Percentiles rank a stretch among this genome's conserved stretches.
These are phyloP conservation scores for Solanum commersonii DNA, from an alignment of 257 asterid species.

Conservation along the genomic window DNA sequence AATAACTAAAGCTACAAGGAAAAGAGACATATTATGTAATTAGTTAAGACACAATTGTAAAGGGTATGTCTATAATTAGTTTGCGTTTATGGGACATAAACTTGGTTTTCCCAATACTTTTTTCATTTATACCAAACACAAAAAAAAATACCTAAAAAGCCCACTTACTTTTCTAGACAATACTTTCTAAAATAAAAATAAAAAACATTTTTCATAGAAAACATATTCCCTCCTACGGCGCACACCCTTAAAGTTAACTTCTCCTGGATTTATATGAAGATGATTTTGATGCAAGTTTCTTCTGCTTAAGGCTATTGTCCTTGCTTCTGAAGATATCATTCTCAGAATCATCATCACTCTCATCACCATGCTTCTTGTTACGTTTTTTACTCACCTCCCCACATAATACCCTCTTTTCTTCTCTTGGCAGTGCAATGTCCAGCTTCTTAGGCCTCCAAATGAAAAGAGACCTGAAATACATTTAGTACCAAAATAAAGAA, in stretches of 20 bases:
- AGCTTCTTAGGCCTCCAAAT: slow-evolving; percentile 70
- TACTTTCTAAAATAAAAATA: too few relatives aligned
- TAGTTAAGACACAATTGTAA: too few relatives aligned
- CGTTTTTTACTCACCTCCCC: slow-evolving; percentile 40
- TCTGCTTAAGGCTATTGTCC: slow-evolving; percentile 29
- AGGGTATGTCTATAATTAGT: too few relatives aligned
- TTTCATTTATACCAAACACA: background rate
- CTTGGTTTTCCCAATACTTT: background rate
- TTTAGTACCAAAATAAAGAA: background rate
- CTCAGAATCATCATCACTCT: slow-evolving; percentile 40
- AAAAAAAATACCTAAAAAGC: background rate
- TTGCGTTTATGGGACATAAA: too few relatives aligned
- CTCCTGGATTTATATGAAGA: slow-evolving; percentile 19
- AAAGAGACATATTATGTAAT: too few relatives aligned
- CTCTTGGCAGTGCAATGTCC: slow-evolving; percentile 29
- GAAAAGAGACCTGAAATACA: slow-evolving; percentile 60
- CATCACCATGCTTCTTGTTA: slow-evolving; percentile 32
- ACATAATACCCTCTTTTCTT: slow-evolving; percentile 41
- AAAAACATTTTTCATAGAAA: background rate
- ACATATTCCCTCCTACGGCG: background rate
- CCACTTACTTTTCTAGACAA: background rate
- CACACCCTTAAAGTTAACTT: background rate
- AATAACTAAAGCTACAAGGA: too few relatives aligned
- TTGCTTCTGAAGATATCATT: slow-evolving; percentile 22
- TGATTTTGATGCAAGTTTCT: slow-evolving; percentile 30